Conservation (phyloP, 192 early-diverging fungal species). For the Oehlia diaphana region DNA sequence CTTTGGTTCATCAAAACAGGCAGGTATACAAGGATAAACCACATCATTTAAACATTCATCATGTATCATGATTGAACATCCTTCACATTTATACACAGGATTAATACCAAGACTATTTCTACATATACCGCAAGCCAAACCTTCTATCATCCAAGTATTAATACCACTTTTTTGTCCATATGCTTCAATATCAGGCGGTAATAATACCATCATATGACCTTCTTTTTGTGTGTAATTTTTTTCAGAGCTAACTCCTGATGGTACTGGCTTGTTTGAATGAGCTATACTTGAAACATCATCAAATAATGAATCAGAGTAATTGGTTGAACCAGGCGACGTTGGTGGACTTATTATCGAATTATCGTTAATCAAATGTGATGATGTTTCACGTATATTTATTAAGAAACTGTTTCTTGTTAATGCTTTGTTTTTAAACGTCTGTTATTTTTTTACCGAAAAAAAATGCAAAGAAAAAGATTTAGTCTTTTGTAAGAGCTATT, state of each 20-base stretch:
- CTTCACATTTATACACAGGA: constrained; percentile 21
- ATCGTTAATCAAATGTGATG: not conserved
- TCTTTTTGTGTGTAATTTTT: constrained; percentile 11
- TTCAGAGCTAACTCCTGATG: not conserved
- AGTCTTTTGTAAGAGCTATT: not conserved
- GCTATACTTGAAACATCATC: not conserved
- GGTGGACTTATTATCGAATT: not conserved
- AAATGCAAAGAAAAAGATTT: not conserved
- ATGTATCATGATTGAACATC: constrained; percentile 49
- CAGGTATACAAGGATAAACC: constrained; percentile 55
- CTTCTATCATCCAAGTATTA: constrained; percentile 26
- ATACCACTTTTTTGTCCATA: constrained; percentile 11
- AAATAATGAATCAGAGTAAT: not conserved
- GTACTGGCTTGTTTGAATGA: not conserved
- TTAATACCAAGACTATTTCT: constrained; percentile 18
- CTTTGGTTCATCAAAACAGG: constrained; percentile 66
- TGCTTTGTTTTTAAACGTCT: constrained; percentile 12
- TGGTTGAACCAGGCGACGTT: not conserved
- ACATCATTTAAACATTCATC: constrained; percentile 51
- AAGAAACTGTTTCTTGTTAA: not conserved
- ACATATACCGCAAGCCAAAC: constrained; percentile 19
- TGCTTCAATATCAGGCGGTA: not conserved
- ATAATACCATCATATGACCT: constrained; percentile 17
- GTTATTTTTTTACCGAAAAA: not conserved
- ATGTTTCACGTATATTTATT: not conserved